Evolutionary conservation across 2,329 filamentous ascomycete species (phyloP), one percentile per base, ranked within the genome.

Genomic region (Juglanconis juglandina): DNA sequence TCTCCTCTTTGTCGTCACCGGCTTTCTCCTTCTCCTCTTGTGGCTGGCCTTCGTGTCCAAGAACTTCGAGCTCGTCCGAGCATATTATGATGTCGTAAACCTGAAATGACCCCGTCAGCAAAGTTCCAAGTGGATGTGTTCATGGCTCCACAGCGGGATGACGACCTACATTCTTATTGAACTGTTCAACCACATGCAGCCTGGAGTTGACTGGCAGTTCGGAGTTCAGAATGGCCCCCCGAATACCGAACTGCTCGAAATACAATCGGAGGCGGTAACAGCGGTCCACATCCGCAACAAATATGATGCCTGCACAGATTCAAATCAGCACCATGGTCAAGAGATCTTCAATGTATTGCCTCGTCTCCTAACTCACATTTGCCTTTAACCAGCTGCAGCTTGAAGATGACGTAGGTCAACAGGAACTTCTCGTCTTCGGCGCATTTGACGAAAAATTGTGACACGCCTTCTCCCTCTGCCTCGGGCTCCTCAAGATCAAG

Each of bases 341-440:
- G 2, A 5, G n/a, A 49, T 13, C n/a, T 32, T 81, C 84, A 10
- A 92, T 89, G 66, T 92, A 92, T 51, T 92, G 84, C 54, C 92
- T 89, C 24, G 46, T 33, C 14, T 37, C 5, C n/a, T 13, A 42
- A 59, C 60, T 52, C 44, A 61, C 89, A 90, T 74, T 98, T 98
- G 65, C 95, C 95, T 73, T 94, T 96, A 71, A 99, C 89, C 55
- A 98, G 79, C 72, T 95, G 90, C 11, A 98, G 83, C 78, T 96
- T 96, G 79, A 97, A 96, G 71, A 98, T 94, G 62, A 96, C 90
- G 70, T 96, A 98, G 17, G 89, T 87, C 48, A 99, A 77, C 42
- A 99, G 77, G 70, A 98, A 99, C 72, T 99, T 99, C 69, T 98
- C 95, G 66, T 98, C 94, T 75, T 99, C 95, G n/a, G 86, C 91